These are phyloP conservation scores for Fraxinus quadrangulata DNA, from an alignment of 257 asterid species.

Conservation along the genomic window DNA sequence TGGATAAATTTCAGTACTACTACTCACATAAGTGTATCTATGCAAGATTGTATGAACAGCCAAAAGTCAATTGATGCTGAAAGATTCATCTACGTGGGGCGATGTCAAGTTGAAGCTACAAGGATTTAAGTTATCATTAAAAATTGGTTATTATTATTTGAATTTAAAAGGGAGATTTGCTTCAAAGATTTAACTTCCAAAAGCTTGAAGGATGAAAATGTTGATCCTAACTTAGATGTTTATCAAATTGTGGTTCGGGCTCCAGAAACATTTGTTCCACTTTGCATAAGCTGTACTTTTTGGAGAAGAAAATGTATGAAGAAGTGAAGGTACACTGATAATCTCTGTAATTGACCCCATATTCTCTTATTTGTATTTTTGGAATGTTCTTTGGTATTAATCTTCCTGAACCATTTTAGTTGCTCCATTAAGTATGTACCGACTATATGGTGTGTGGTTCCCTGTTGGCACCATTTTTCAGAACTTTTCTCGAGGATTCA, in stretches of 20 bases:
- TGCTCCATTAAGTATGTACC: constrained; percentile 32
- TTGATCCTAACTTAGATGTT: constrained; percentile 55
- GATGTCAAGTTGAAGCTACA: no score
- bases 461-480: constrained; percentile 29
- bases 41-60: no score
- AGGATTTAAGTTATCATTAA: no score
- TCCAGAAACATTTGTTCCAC: constrained; percentile 69
- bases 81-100: no score
- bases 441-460: constrained; percentile 38
- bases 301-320: constrained; percentile 94
- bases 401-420: constrained; percentile 27
- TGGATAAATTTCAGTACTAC: no score
- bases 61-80: no score
- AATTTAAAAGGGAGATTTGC: no score
- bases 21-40: no score
- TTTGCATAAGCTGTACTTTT: constrained; percentile 75
- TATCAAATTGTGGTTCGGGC: constrained; percentile 57
- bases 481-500: constrained; percentile 31
- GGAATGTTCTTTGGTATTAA: constrained; percentile 26
- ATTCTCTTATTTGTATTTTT: background rate
- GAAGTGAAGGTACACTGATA: constrained; percentile 78
- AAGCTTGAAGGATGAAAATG: constrained; percentile 37
- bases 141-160: no score
- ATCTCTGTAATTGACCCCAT: constrained; percentile 19
- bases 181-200: constrained; percentile 60